These are phyloP conservation scores for Penicillium diatomitis DNA, from an alignment of 495 filamentous ascomycete genomes.

Conservation along the genomic window DNA sequence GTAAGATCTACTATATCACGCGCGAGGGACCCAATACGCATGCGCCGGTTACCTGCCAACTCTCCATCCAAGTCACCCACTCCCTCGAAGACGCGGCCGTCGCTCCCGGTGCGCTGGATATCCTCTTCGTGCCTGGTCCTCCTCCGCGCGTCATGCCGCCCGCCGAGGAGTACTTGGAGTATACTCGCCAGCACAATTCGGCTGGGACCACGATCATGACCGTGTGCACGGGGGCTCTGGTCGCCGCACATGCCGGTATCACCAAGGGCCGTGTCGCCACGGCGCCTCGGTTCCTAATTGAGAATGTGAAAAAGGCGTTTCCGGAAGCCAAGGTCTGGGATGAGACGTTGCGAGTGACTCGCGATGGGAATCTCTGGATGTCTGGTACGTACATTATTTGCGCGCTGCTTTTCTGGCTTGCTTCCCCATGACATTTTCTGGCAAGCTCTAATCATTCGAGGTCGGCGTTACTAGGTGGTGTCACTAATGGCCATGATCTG, in stretches of 20 bases:
- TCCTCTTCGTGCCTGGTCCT: constrained; percentile 45
- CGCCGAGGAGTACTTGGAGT: constrained; percentile 27
- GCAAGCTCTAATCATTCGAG: too few relatives aligned
- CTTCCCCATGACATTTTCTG: neutral
- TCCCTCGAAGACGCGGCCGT: constrained; percentile 34
- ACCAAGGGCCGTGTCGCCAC: constrained; percentile 38
- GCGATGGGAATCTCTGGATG: constrained; percentile 54
- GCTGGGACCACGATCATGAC: constrained; percentile 37
- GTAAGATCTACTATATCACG: constrained; percentile 39
- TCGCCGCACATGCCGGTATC: constrained; percentile 42
- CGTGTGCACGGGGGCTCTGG: constrained; percentile 45
- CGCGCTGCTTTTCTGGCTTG: neutral
- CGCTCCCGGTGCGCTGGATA: constrained; percentile 38
- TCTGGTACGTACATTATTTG: constrained; percentile 36
- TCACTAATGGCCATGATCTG: constrained; percentile 57
- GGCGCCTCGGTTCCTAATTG: constrained; percentile 43
- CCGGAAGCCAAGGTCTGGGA: constrained; percentile 34
- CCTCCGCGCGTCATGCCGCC: constrained; percentile 28
- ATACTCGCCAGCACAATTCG: constrained; percentile 33
- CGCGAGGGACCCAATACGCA: constrained; percentile 15
- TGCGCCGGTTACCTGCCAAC: constrained; percentile 26
- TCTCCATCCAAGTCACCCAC: constrained; percentile 28
- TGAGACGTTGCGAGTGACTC: constrained; percentile 37
- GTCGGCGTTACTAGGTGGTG: constrained; percentile 32
- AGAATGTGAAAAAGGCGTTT: constrained; percentile 31